Base-by-base conservation (phyloP, 225 moss, liverwort and hornwort genomes). In the Asterella californica region DNA sequence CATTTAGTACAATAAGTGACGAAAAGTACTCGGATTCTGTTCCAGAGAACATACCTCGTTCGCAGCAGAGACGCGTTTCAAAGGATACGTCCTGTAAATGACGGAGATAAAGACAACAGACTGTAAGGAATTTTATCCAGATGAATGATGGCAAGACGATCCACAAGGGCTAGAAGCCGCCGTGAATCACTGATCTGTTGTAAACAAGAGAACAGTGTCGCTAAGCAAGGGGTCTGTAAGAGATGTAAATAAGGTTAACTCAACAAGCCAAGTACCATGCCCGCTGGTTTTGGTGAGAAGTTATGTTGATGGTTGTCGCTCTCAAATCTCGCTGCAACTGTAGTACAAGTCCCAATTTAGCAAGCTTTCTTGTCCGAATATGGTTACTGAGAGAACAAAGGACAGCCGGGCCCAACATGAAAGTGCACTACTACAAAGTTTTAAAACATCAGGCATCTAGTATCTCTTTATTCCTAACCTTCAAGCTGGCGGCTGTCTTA, bases 21-120 rank as follows among this genome's bases (percentile, higher is more conserved):
- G 32, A 48, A 47, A n/a, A 15, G 29, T 27, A 24, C 18, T 5
- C 34, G 24, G 36, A 10, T 25, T 36, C 34, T 1, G 0, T 32
- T 75, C 37, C 37, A 9, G 10, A 6, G 6, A 30, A 50, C 74
- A 53, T 32, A 74, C 74, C 74, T 53, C 53, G 7, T 53, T 74
- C 29, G 27, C 27, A 29, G 29, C 4, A 52, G 53, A 25, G 32
- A 50, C 74, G n/a, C 52, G 52, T 53, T 53, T 74, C 3, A 49
- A 53, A 32, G 74, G 1, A 74, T 74, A 53, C 30, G 74, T 74
- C 74, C 74, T 74, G 53, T 33, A 32, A 18, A 30, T 19, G 53
- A 53, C 7, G 30, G 47, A 74, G 0, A 8, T 27, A 54, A 74
- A 34, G 32, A 32, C 5, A 53, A 33, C 48, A 54, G 30, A 54